These are phyloP conservation scores for Hypoxylon sp. DNA, from an alignment of 2,329 filamentous ascomycete species.

Conservation along the genomic window DNA sequence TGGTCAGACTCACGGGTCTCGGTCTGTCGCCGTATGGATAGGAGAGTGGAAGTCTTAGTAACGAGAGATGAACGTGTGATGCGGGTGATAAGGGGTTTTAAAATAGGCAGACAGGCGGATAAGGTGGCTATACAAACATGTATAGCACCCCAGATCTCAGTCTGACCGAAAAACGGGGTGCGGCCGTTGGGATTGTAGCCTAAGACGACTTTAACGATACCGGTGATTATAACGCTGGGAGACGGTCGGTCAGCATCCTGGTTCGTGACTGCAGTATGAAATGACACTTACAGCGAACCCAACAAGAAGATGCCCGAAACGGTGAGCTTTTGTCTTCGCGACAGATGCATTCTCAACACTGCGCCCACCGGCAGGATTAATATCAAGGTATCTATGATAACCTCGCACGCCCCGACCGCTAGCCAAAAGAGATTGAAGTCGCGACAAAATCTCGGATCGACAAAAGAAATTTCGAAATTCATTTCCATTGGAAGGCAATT, in stretches of 20 bases:
- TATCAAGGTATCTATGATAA: conserved; percentile 43
- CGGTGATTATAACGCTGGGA: conserved; percentile 33
- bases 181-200: conserved; percentile 30
- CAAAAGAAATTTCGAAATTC: conserved; percentile 30
- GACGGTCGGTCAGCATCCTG: background rate
- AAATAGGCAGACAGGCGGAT: conserved; percentile 42
- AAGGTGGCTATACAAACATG: conserved; percentile 42
- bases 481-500: conserved; percentile 48
- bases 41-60: conserved; percentile 15
- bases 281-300: conserved; percentile 39
- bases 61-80: conserved; percentile 23
- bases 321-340: conserved; percentile 34
- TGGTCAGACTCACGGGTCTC: conserved; percentile 3
- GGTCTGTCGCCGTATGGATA: background rate
- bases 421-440: conserved; percentile 46
- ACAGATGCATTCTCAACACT: conserved; percentile 36
- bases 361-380: conserved; percentile 41
- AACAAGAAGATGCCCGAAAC: conserved; percentile 40
- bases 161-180: conserved; percentile 29
- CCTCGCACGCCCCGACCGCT: conserved; percentile 38
- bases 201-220: conserved; percentile 31
- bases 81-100: conserved; percentile 31
- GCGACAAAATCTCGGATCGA: conserved; percentile 46
- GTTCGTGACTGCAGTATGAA: background rate
- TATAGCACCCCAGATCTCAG: conserved; percentile 38